These are phyloP conservation scores for Fusarium secorum DNA, from an alignment of 2,329 filamentous ascomycete genomes.

Conservation along the genomic window DNA sequence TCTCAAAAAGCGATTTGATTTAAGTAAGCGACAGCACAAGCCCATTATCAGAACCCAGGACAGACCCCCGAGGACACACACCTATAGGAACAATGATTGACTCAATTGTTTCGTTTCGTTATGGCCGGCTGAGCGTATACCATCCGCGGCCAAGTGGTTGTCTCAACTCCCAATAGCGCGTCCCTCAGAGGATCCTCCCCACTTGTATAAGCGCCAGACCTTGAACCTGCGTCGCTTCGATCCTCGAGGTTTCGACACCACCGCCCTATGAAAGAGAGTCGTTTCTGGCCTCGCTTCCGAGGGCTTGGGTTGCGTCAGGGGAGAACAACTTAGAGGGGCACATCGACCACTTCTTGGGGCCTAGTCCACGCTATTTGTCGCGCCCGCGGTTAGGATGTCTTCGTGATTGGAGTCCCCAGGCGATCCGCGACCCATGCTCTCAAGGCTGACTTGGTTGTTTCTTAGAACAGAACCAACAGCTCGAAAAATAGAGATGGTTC, in stretches of 20 bases:
- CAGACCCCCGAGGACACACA: not conserved
- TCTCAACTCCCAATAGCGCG: conserved; percentile 34
- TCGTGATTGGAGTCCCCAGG: conserved; percentile 38
- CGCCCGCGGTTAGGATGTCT: conserved; percentile 39
- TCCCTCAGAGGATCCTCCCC: conserved; percentile 16
- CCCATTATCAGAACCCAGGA: conserved; percentile 10
- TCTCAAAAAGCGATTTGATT: not conserved
- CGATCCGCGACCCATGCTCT: conserved; percentile 29
- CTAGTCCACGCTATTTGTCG: conserved; percentile 30
- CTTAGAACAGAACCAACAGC: conserved; percentile 36
- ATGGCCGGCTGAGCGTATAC: conserved; percentile 5
- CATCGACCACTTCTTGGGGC: conserved; percentile 7
- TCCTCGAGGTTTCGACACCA: conserved; percentile 3
- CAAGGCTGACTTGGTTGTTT: conserved; percentile 31
- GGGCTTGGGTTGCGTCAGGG: conserved; percentile 29
- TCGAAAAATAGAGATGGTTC: not conserved
- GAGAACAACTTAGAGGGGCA: not conserved
- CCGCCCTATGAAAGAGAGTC: conserved; percentile 12
- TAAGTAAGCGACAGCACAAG: not conserved
- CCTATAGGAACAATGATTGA: not conserved
- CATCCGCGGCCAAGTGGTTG: conserved; percentile 36
- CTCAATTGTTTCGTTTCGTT: conserved; percentile 6
- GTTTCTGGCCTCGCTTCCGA: conserved; percentile 30
- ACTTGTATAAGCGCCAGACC: conserved; percentile 41
- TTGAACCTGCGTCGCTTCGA: conserved; percentile 12